Evolutionary conservation across 208 protist species (phyloP).

Genomic region (Trypanosoma theileri): DNA sequence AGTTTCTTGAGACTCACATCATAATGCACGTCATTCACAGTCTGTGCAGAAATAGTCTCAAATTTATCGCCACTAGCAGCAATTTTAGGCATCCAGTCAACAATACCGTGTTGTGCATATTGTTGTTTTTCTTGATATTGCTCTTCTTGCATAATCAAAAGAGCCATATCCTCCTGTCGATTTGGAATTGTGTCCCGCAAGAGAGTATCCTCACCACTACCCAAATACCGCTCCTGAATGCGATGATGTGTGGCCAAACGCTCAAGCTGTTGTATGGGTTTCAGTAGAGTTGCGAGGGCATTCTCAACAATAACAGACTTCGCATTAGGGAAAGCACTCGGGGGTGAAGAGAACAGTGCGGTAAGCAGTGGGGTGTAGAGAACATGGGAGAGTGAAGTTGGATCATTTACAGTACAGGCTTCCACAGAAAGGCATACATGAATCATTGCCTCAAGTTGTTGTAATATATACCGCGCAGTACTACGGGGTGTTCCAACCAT

Average conservation of each 20-base stretch:
- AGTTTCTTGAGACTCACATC: conserved; percentile 56
- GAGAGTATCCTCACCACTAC: conserved; percentile 7
- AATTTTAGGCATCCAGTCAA: conserved; percentile 7
- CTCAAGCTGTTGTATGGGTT: conserved; percentile 13
- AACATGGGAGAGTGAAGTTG: not conserved
- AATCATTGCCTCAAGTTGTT: conserved; percentile 18
- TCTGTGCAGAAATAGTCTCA: conserved; percentile 5
- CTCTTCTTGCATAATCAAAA: not conserved
- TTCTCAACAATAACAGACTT: conserved; percentile 23
- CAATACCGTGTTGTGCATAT: no score
- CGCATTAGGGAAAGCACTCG: not conserved
- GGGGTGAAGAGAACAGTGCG: not conserved
- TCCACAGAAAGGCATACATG: conserved; percentile 20
- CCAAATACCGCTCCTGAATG: conserved; percentile 15
- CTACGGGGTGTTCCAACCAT: not conserved
- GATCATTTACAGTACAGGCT: conserved; percentile 6
- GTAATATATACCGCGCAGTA: not conserved
- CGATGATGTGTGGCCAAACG: not conserved
- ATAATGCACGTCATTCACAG: conserved; percentile 6
- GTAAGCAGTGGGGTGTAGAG: conserved; percentile 18
- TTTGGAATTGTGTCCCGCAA: conserved; percentile 3
- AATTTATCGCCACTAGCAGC: conserved; percentile 1
- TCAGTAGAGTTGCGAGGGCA: conserved; percentile 6
- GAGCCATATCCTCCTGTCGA: not conserved
- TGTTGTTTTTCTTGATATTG: not conserved